Base-by-base conservation (phyloP, 2,329 filamentous ascomycete genomes). In the Cadophora malorum region DNA sequence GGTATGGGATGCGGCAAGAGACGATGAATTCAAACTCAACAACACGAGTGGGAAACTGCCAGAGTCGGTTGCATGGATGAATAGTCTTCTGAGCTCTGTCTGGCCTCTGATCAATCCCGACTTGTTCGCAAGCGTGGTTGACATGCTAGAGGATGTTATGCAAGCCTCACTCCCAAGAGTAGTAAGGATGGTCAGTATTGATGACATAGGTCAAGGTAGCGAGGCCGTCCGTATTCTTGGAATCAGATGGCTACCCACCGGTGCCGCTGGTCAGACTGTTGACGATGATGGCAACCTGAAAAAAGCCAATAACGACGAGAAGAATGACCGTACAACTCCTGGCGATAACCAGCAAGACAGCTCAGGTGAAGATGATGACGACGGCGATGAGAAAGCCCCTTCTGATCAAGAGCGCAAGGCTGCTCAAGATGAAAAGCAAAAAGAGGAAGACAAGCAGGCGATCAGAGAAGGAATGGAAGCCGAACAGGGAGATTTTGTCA, bases 71-170 rank as follows among this genome's bases (percentile, higher is more conserved):
- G 83, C 88, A 63, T 93, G 91, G 91, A 82, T 93, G 64, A 93
- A 93, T 75, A 89, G 86, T 4, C 77, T 93, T 0, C 75, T 93
- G 8, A 81, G 85, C 4, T 86, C 90, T 1, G 84, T 93, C 5
- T 93, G 91, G 91, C 90, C 90, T 0, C 82, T 94, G 35, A 84
- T 93, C 74, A 93, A 93, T 74, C 91, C 91, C 0, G 91, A 93
- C 73, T 82, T 94, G 1, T 93, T 93, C 73, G 83, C 86, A 0
- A 88, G 86, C 41, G 77, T 93, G 1, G 85, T 88, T 0, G 91
- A 93, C 73, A 91, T 87, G 33, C 83, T 94, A 4, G 91, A 93
- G 78, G 91, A 93, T 76, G 89, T 93, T 59, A 93, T 93, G 91
- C 91, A 93, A 79, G 90, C 91, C 2, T 91, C 88, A 9, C 79